Conservation (phyloP, 768 basidiomycete genomes). For the Scleroderma bovista region DNA sequence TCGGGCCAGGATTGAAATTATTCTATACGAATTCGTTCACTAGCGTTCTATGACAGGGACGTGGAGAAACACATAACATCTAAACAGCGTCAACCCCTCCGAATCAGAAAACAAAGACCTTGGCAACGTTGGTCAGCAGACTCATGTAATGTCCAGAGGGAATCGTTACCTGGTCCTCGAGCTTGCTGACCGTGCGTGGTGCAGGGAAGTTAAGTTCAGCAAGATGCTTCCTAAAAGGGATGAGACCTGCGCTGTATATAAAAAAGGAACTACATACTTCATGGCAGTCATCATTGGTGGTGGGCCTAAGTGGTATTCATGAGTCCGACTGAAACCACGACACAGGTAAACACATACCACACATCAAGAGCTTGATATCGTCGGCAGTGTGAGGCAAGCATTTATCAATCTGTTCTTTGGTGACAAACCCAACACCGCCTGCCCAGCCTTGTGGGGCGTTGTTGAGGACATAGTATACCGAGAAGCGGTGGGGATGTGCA, state of each 20-base stretch:
- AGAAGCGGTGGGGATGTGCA: conserved; percentile 62
- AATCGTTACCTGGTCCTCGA: conserved; percentile 68
- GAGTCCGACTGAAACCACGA: background rate
- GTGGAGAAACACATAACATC: no score
- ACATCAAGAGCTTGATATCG: conserved; percentile 84
- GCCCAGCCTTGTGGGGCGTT: conserved; percentile 86
- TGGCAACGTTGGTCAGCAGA: conserved; percentile 8
- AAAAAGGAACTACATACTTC: conserved; percentile 48
- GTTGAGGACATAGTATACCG: conserved; percentile 88
- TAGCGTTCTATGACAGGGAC: no score
- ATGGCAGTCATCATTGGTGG: conserved; percentile 76
- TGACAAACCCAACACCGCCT: conserved; percentile 89
- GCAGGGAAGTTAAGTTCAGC: conserved; percentile 82
- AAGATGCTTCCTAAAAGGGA: conserved; percentile 68
- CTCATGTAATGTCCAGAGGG: background rate
- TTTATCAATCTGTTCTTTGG: conserved; percentile 84
- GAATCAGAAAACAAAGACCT: conserved; percentile 42
- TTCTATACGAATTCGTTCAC: no score
- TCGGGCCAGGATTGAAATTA: background rate
- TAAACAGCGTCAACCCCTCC: no score
- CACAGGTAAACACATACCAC: conserved; percentile 50
- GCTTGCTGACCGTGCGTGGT: conserved; percentile 88
- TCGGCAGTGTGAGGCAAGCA: conserved; percentile 60
- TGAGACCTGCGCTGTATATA: conserved; percentile 2
- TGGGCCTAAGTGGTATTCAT: conserved; percentile 40